Base-by-base conservation (phyloP, 345 rosid species). In the Arabidopsis suecica region DNA sequence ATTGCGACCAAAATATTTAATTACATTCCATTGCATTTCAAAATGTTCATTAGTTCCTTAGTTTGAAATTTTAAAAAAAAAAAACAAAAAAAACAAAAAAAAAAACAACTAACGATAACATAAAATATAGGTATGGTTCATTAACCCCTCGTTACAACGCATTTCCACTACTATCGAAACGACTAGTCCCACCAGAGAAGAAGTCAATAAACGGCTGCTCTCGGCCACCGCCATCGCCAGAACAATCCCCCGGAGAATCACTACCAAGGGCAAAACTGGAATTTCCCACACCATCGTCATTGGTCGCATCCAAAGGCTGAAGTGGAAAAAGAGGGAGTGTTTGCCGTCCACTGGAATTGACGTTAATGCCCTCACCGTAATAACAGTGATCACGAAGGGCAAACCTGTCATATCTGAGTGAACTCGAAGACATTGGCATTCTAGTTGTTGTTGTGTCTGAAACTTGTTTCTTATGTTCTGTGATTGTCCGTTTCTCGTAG, bases 311-410 rank as follows among this genome's bases (percentile, higher is more conserved):
- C 62, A 23, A 44, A 32, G 81, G 81, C 70, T 72, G 74, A 22
- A 78, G 78, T 23, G 81, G 81, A 8, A 78, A 78, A n/a, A 78
- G 73, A 2, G 78, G 78, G 6, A 78, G 78, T 30, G 81, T 78
- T 16, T 60, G 30, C 18, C 18, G 78, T 60, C 69, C 73, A 38
- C 30, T 28, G 0, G 73, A 51, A 78, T 67, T 72, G 69, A 41
- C 81, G 45, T 60, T 53, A 47, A 25, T 61, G 10, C 38, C 77
- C 73, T 60, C 81, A 13, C 70, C 65, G 34, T 10, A 5, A 65
- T 4, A 9, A 30, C 54, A 25, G 11, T 59, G 41, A 34, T 78
- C 58, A 42, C 59, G 30, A 33, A 41, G 69, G 81, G 59, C 4
- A 67, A 60, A 72, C 51, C 73, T 50, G 64, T 78, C 81, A 66